These are phyloP conservation scores for Mrakia blollopis DNA, from an alignment of 768 basidiomycete genomes.

Conservation along the genomic window DNA sequence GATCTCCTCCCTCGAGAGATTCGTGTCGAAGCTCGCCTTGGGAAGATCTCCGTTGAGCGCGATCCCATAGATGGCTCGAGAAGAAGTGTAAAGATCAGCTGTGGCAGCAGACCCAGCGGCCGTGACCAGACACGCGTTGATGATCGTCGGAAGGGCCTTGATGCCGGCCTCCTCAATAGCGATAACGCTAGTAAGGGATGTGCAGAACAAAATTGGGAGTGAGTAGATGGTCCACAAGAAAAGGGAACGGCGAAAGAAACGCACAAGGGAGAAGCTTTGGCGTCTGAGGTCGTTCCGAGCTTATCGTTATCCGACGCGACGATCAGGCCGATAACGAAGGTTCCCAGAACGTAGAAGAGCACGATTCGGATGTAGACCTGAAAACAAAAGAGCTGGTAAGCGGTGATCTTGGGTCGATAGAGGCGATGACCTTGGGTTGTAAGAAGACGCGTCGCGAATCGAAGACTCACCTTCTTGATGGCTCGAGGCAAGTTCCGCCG, in stretches of 20 bases:
- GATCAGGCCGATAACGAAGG: conserved; percentile 72
- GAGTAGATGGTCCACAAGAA: too few species aligned
- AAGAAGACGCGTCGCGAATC: too few species aligned
- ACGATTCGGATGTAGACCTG: conserved; percentile 67
- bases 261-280: conserved; percentile 79
- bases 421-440: too few species aligned
- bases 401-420: too few species aligned
- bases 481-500: conserved; percentile 60
- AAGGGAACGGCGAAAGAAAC: too few species aligned
- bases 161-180: conserved; percentile 71
- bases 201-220: too few species aligned
- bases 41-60: conserved; percentile 77
- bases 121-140: conserved; percentile 39
- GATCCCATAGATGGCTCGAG: conserved; percentile 70
- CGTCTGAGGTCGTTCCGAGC: conserved; percentile 58
- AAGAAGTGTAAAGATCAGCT: conserved; percentile 83
- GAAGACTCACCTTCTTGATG: conserved; percentile 49
- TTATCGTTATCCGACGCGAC: conserved; percentile 36
- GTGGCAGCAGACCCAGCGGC: conserved; percentile 63
- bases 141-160: conserved; percentile 69
- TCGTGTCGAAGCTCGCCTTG: conserved; percentile 36
- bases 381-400: too few species aligned
- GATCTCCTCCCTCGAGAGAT: too few species aligned
- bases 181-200: too few species aligned
- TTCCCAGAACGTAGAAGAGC: conserved; percentile 58